Percentiles rank a stretch among this genome's conserved stretches.
phyloP scores from a whole-genome alignment of 164 flowering plant species.

The Umbilicus rupestris region DNA sequence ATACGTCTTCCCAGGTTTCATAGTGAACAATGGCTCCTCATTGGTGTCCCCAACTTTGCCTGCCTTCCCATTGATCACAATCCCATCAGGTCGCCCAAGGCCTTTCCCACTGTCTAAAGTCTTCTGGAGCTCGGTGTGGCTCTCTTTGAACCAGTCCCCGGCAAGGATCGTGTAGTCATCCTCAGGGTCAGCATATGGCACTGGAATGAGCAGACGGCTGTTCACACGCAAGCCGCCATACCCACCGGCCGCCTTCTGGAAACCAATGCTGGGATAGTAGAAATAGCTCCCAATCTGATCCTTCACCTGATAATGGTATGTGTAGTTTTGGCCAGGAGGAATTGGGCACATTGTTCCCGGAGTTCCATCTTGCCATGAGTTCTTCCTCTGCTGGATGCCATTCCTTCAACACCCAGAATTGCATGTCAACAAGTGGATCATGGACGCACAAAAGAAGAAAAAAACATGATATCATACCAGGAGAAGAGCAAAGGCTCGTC shows the following conservation, averaged over 20 bases:
- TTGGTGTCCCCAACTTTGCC: background rate
- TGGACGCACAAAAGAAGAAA: background rate
- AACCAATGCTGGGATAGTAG: conserved; percentile 21
- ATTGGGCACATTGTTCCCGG: conserved; percentile 31
- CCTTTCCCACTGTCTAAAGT: background rate
- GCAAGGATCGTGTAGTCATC: conserved; percentile 44
- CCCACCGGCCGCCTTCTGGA: conserved; percentile 9
- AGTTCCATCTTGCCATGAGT: conserved; percentile 42
- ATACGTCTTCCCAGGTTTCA: conserved; percentile 25
- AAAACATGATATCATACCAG: conserved; percentile 17
- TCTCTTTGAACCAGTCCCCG: conserved; percentile 45
- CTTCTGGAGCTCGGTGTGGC: conserved; percentile 8
- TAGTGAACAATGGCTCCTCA: background rate
- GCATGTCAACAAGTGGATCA: background rate
- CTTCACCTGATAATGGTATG: conserved; percentile 32
- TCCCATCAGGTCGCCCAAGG: conserved; percentile 2
- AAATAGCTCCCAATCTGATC: conserved; percentile 27
- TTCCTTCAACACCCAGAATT: conserved; percentile 3
- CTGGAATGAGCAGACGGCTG: conserved; percentile 8
- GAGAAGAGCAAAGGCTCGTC: conserved; percentile 44
- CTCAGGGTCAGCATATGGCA: conserved; percentile 24
- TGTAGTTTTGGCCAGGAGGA: conserved; percentile 34
- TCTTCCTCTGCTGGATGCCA: conserved; percentile 27
- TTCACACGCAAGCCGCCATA: conserved; percentile 8
- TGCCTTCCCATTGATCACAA: conserved; percentile 2